A percentile compares a stretch with the other conserved stretches of the same genome.
These are phyloP conservation scores for Chenopodium album DNA, from an alignment of 148 eudicot species.

Conservation along the genomic window DNA sequence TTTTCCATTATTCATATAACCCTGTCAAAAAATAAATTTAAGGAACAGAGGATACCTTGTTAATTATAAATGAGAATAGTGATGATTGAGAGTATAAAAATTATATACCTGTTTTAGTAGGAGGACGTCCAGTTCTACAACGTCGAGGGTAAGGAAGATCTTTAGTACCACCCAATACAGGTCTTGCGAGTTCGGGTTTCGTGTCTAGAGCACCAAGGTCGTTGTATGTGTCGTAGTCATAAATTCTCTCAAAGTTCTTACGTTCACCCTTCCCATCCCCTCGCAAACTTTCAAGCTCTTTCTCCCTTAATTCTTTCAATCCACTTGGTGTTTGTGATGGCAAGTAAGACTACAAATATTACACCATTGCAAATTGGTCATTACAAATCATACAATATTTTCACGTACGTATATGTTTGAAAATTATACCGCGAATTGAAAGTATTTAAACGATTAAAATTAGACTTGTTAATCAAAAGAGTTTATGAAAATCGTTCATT, in stretches of 20 bases:
- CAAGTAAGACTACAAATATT: slow-evolving; percentile 28
- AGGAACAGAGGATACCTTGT: too few species aligned
- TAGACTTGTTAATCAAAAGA: too few species aligned
- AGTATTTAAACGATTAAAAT: too few species aligned
- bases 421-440: too few species aligned
- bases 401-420: too few species aligned
- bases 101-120: slow-evolving; percentile 35
- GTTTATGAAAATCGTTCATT: too few species aligned
- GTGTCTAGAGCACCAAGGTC: slow-evolving; percentile 68
- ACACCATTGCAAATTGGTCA: background rate
- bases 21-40: too few species aligned
- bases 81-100: too few species aligned
- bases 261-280: slow-evolving; percentile 63
- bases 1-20: too few species aligned
- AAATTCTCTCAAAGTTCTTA: slow-evolving; percentile 55
- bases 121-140: slow-evolving; percentile 66
- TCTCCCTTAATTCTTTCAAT: slow-evolving; percentile 42
- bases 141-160: slow-evolving; percentile 70
- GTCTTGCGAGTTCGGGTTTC: slow-evolving; percentile 37
- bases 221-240: slow-evolving; percentile 79
- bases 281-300: slow-evolving; percentile 44
- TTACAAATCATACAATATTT: too few species aligned
- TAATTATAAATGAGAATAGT: too few species aligned
- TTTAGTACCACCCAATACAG: slow-evolving; percentile 58
- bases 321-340: slow-evolving; percentile 73